A percentile compares a stretch with the other conserved stretches of the same genome.
Evolutionary conservation across 2,329 filamentous ascomycete genomes (phyloP).

Genomic region (Phialocephala sp.): DNA sequence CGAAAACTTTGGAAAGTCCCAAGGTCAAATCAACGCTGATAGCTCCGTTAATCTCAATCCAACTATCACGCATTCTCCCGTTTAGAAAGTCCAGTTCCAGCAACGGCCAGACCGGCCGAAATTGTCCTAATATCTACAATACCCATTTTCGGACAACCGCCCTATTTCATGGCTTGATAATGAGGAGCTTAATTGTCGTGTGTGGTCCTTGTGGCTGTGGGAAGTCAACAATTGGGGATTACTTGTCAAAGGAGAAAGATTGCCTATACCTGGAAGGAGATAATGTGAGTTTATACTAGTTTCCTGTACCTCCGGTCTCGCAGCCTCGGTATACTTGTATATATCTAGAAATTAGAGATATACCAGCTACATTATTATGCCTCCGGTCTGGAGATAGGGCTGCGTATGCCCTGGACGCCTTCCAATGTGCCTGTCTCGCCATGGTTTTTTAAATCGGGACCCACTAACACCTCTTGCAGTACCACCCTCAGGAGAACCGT

Average conservation of each 20-base stretch:
- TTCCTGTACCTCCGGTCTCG: background rate
- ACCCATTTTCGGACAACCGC: background rate
- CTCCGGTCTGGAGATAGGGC: too few species aligned
- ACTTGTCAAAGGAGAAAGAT: background rate
- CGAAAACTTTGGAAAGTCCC: background rate
- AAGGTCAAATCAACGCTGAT: background rate
- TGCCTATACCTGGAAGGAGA: background rate
- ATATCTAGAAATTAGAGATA: too few species aligned
- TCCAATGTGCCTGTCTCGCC: background rate
- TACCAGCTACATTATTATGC: too few species aligned
- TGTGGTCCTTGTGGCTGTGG: slow-evolving; percentile 4
- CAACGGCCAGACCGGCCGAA: background rate
- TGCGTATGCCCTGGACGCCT: too few species aligned
- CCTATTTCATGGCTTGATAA: background rate
- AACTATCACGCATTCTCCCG: background rate
- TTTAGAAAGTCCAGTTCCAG: background rate
- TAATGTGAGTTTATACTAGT: background rate
- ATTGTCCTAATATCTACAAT: background rate
- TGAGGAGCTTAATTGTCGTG: background rate
- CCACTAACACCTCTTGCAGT: background rate
- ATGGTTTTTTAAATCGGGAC: background rate
- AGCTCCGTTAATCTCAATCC: background rate
- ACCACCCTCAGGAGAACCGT: background rate
- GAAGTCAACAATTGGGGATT: slow-evolving; percentile 1
- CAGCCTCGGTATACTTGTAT: background rate